Evolutionary conservation across 2,329 filamentous ascomycete species (phyloP).

Genomic region (Neonectria faginata): DNA sequence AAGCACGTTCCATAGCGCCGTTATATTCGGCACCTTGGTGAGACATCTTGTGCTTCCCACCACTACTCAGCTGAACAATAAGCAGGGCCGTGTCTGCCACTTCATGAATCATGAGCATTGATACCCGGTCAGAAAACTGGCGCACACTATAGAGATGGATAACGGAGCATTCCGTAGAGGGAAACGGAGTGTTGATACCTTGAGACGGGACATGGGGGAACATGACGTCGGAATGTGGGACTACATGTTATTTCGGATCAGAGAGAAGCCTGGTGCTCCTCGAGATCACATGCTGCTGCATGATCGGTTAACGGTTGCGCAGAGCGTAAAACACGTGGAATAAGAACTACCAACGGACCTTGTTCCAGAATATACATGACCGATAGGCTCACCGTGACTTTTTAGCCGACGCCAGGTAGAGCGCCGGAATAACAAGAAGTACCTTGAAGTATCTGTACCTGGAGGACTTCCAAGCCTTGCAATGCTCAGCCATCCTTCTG

Average conservation of each 20-base stretch:
- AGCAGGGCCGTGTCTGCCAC: neutral
- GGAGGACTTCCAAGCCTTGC: neutral
- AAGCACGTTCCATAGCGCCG: conserved; percentile 2
- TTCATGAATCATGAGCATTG: neutral
- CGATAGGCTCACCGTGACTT: neutral
- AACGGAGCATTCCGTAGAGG: neutral
- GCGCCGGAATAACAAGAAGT: neutral
- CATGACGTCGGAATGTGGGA: conserved; percentile 2
- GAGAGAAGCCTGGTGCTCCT: conserved; percentile 1
- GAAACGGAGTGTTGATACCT: neutral
- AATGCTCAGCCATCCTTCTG: neutral
- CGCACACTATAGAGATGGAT: neutral
- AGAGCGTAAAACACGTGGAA: neutral
- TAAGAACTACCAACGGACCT: neutral
- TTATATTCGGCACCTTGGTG: conserved; percentile 3
- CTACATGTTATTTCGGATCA: neutral
- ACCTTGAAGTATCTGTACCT: neutral
- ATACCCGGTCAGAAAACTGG: neutral
- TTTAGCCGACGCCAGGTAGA: neutral
- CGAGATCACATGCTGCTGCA: neutral
- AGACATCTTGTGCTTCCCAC: conserved; percentile 5
- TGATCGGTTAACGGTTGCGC: neutral
- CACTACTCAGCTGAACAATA: conserved; percentile 12
- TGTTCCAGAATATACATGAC: neutral
- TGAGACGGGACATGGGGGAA: neutral